These are phyloP conservation scores for Elongisporangium anandrum DNA, from an alignment of 352 stramenopile genomes.

Conservation along the genomic window DNA sequence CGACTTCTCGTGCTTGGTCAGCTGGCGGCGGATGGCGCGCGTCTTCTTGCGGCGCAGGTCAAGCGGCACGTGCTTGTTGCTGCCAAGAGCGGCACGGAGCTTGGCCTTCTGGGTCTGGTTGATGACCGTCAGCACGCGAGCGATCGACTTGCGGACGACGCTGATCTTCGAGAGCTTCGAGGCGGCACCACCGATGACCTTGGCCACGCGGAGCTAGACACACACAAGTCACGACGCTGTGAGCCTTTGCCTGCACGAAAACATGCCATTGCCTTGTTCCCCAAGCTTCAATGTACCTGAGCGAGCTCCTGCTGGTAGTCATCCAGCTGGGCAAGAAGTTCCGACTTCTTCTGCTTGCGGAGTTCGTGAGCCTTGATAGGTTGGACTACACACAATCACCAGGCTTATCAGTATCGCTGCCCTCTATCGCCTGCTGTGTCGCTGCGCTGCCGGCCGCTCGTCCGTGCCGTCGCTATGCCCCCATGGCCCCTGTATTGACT, in stretches of 20 bases:
- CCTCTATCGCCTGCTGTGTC: not conserved
- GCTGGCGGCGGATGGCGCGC: constrained; percentile 94
- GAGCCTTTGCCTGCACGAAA: not conserved
- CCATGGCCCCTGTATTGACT: not conserved
- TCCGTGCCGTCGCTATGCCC: too few relatives aligned
- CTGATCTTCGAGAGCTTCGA: constrained; percentile 99
- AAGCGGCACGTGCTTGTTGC: constrained; percentile 97
- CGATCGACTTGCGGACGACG: constrained; percentile 98
- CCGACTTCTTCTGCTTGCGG: constrained; percentile 95
- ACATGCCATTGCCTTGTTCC: too few relatives aligned
- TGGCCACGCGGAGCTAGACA: constrained; percentile 94
- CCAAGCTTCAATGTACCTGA: constrained; percentile 33
- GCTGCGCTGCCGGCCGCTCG: not conserved
- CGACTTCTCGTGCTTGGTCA: constrained; percentile 94
- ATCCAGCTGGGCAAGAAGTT: constrained; percentile 97
- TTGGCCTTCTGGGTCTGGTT: constrained; percentile 99
- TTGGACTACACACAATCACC: constrained; percentile 55
- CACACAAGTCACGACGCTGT: constrained; percentile 2
- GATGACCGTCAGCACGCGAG: constrained; percentile 98
- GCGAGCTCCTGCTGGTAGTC: constrained; percentile 98
- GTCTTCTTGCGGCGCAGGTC: constrained; percentile 99
- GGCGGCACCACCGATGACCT: constrained; percentile 98
- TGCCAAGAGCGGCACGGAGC: constrained; percentile 92
- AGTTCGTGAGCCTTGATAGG: constrained; percentile 98
- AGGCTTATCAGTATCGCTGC: constrained; percentile 18